Evolutionary conservation across 1,139 yeast species (phyloP).

Genomic region (Yamadazyma jaroonii): DNA sequence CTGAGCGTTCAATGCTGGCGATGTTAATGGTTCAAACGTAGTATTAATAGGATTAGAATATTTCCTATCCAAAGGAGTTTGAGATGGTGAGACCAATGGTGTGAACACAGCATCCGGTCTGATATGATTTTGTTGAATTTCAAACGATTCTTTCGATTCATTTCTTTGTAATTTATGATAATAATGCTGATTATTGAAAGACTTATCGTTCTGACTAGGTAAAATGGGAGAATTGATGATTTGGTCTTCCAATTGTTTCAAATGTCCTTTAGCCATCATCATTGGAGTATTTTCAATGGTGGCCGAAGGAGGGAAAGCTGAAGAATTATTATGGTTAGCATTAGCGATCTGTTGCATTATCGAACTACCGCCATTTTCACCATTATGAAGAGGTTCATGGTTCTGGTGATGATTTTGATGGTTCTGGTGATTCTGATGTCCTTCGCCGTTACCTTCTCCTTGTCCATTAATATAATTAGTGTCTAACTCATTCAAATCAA

Average conservation of each 20-base stretch:
- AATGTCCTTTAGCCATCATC: constrained; percentile 9
- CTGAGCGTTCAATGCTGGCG: constrained; percentile 63
- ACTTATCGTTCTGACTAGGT: constrained; percentile 44
- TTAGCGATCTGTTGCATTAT: too few relatives aligned
- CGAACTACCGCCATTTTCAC: too few relatives aligned
- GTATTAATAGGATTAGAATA: constrained; percentile 28
- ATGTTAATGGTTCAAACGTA: constrained; percentile 51
- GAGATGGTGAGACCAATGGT: constrained; percentile 75
- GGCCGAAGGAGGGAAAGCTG: constrained; percentile 35
- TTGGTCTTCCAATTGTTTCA: constrained; percentile 8
- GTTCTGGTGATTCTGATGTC: not conserved
- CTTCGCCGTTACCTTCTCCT: not conserved
- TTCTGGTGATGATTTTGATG: constrained; percentile 1
- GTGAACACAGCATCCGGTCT: constrained; percentile 58
- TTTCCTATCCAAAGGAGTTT: constrained; percentile 54
- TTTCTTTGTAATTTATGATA: constrained; percentile 26
- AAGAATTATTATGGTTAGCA: constrained; percentile 15
- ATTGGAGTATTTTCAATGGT: constrained; percentile 12
- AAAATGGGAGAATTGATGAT: constrained; percentile 38
- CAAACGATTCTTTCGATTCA: constrained; percentile 17
- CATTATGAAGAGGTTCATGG: too few relatives aligned
- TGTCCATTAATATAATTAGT: not conserved
- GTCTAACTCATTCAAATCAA: constrained; percentile 9
- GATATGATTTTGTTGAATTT: constrained; percentile 25
- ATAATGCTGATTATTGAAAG: constrained; percentile 43